Conservation (phyloP, 306 rosid genomes). For the Hippophae gyantsensis region DNA sequence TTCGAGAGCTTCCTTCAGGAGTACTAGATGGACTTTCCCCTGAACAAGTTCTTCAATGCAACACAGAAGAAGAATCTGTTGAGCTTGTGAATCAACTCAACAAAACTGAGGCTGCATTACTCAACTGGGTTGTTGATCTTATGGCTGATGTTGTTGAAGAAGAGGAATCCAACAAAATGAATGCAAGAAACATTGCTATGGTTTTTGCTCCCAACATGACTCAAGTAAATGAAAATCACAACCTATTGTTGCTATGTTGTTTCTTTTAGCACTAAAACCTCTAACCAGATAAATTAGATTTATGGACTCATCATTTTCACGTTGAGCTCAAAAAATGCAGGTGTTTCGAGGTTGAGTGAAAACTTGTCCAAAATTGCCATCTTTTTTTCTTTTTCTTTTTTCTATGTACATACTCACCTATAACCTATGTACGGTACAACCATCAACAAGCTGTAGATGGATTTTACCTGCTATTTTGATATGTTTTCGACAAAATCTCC, state of each 20-base stretch:
- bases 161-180: conserved; percentile 86
- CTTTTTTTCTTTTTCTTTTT: conserved; percentile 1
- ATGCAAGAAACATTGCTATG: conserved; percentile 93
- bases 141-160: conserved; percentile 96
- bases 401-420: too few relatives aligned
- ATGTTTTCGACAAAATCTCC: background rate
- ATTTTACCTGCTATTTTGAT: too few relatives aligned
- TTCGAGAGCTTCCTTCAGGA: conserved; percentile 91
- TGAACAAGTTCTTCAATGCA: conserved; percentile 83
- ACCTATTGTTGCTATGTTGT: background rate
- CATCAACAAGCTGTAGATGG: too few relatives aligned
- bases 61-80: conserved; percentile 73
- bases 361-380: background rate
- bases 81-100: conserved; percentile 71
- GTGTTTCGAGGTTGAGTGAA: too few relatives aligned
- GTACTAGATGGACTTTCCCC: conserved; percentile 93
- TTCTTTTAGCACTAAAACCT: background rate
- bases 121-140: conserved; percentile 87
- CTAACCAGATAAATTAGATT: background rate
- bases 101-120: conserved; percentile 66
- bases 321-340: too few relatives aligned
- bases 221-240: conserved; percentile 34
- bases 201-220: conserved; percentile 98
- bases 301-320: too few relatives aligned
- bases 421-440: too few relatives aligned